phyloP scores from a whole-genome alignment of 2,329 filamentous ascomycete genomes.

The Calcarisporium arbuscula region DNA sequence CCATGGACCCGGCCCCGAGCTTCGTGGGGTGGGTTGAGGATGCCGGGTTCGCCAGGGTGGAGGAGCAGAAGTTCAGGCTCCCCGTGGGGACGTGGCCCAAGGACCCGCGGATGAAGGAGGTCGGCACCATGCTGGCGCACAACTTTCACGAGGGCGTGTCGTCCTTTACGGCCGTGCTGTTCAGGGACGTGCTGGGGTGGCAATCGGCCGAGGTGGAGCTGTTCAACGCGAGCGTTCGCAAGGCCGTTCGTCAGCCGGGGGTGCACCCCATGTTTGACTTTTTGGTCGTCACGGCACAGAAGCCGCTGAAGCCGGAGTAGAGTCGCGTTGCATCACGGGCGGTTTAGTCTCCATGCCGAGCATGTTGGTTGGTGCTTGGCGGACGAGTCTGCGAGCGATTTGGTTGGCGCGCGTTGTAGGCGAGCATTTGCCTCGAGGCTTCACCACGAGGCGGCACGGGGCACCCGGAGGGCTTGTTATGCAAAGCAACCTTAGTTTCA shows the following conservation, averaged over 20 bases:
- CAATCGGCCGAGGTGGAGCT: slow-evolving; percentile 38
- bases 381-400: too few species aligned
- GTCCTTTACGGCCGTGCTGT: slow-evolving; percentile 30
- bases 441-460: too few species aligned
- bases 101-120: slow-evolving; percentile 31
- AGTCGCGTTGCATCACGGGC: too few species aligned
- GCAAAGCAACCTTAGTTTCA: too few species aligned
- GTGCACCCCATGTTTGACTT: slow-evolving; percentile 25
- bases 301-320: too few species aligned
- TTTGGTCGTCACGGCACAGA: slow-evolving; percentile 22
- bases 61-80: slow-evolving; percentile 23
- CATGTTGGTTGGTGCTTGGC: too few species aligned
- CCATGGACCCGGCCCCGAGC: slow-evolving; percentile 21
- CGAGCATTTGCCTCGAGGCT: too few species aligned
- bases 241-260: too few species aligned
- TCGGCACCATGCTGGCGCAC: slow-evolving; percentile 31
- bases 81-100: slow-evolving; percentile 33
- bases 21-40: slow-evolving; percentile 22
- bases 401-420: too few species aligned
- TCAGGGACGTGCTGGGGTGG: slow-evolving; percentile 31
- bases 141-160: slow-evolving; percentile 31
- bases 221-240: too few species aligned
- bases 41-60: slow-evolving; percentile 29
- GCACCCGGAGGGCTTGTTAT: too few species aligned
- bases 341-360: too few species aligned